phyloP scores from a whole-genome alignment of 371 early-diverging fungal species.

The Mucor velutinosus region DNA sequence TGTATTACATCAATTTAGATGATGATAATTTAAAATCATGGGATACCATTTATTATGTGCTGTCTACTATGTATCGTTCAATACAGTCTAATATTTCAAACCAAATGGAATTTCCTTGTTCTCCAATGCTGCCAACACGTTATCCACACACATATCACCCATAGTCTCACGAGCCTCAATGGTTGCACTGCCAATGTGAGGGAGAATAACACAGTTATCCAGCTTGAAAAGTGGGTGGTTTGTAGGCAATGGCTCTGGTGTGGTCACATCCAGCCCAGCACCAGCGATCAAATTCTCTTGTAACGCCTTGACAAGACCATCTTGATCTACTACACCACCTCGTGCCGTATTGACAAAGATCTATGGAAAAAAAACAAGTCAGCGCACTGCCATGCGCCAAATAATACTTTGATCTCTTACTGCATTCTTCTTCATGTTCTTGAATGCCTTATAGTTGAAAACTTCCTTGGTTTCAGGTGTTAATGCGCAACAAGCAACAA shows the following conservation, averaged over 20 bases:
- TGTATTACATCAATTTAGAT: constrained; percentile 50
- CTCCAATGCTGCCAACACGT: constrained; percentile 31
- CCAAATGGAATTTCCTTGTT: constrained; percentile 28
- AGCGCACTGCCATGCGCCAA: not conserved
- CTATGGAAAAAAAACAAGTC: constrained; percentile 27
- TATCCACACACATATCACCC: constrained; percentile 56
- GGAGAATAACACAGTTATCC: constrained; percentile 70
- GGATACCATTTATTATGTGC: not conserved
- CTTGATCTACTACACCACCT: constrained; percentile 80
- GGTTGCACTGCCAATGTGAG: constrained; percentile 84
- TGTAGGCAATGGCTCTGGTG: constrained; percentile 80
- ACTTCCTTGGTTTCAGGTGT: constrained; percentile 69
- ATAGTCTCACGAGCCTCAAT: constrained; percentile 83
- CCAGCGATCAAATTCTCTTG: constrained; percentile 63
- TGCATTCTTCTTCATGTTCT: constrained; percentile 70
- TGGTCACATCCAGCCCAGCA: constrained; percentile 87
- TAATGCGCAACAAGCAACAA: constrained; percentile 77
- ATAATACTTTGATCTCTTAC: constrained; percentile 30
- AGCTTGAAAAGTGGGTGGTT: constrained; percentile 64
- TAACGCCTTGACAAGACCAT: constrained; percentile 73
- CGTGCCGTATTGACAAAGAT: constrained; percentile 84
- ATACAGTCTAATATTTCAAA: not conserved
- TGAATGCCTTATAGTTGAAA: constrained; percentile 68
- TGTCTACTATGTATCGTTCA: not conserved
- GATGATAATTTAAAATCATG: not conserved